Percentiles rank a stretch among this genome's conserved stretches.
Conservation (phyloP, 106 monocot species). For the Phalaenopsis equestris region DNA sequence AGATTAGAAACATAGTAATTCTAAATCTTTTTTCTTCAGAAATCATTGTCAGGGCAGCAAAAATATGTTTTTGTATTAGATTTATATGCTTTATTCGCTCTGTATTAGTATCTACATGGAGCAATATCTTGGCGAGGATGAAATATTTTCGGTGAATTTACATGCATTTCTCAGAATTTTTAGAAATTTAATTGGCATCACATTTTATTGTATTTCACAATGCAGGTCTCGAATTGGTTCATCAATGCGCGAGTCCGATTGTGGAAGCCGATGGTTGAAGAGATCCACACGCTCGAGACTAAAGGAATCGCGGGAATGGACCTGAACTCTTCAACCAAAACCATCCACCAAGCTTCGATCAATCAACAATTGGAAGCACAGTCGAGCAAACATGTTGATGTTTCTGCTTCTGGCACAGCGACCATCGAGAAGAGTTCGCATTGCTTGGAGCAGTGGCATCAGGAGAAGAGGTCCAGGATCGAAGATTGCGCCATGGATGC, state of each 20-base stretch:
- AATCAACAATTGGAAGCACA: conserved; percentile 14
- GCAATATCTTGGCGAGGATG: too few relatives aligned
- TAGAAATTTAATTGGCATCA: too few relatives aligned
- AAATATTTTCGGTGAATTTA: too few relatives aligned
- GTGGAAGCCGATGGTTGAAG: conserved; percentile 63
- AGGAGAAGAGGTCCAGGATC: conserved; percentile 35
- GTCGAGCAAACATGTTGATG: conserved; percentile 7
- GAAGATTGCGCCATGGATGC: conserved; percentile 22
- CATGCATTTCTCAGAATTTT: too few relatives aligned
- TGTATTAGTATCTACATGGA: too few relatives aligned
- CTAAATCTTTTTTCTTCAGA: too few relatives aligned
- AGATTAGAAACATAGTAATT: too few relatives aligned
- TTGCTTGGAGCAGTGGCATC: conserved; percentile 25
- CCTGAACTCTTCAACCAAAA: conserved; percentile 23
- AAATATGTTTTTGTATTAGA: too few relatives aligned
- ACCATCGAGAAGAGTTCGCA: background rate
- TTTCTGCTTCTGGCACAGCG: background rate
- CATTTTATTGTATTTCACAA: background rate
- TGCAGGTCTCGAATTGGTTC: conserved; percentile 65
- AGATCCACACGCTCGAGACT: conserved; percentile 56
- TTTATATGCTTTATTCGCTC: too few relatives aligned
- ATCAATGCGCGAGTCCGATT: conserved; percentile 50
- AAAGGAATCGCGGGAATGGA: conserved; percentile 27
- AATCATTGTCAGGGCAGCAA: too few relatives aligned
- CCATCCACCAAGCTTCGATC: background rate